Percentiles rank a stretch among this genome's conserved stretches.
Conservation (phyloP, 345 rosid species). For the Citrus maxima region DNA sequence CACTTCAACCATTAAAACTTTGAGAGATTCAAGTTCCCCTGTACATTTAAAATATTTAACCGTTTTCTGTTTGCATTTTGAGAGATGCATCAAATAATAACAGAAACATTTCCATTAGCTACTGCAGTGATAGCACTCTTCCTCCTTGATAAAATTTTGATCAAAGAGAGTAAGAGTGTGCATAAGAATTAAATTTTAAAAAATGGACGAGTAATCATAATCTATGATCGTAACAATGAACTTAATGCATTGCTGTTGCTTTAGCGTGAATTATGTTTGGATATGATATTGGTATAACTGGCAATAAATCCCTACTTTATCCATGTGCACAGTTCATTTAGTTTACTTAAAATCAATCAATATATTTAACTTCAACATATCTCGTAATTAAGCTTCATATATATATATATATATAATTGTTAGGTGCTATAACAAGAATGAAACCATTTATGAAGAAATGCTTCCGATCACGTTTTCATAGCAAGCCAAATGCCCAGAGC, state of each 20-base stretch:
- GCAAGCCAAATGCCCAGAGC: neutral
- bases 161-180: neutral
- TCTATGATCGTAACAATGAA: neutral
- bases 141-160: neutral
- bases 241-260: slow-evolving; percentile 21
- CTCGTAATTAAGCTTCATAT: no score
- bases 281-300: slow-evolving; percentile 20
- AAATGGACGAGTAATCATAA: neutral
- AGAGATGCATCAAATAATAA: neutral
- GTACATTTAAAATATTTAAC: neutral
- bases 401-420: no score
- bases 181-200: neutral
- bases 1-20: neutral
- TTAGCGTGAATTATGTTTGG: slow-evolving; percentile 33
- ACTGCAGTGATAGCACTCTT: neutral
- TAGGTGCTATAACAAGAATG: slow-evolving; percentile 27
- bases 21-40: neutral
- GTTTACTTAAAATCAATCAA: no score
- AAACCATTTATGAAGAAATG: slow-evolving; percentile 27
- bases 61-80: no score
- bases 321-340: no score
- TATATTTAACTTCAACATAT: no score
- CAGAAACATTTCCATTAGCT: neutral
- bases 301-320: neutral
- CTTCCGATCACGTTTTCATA: slow-evolving; percentile 27